Conservation (phyloP, 2,329 filamentous ascomycete species). For the Nigrograna mackinnonii region DNA sequence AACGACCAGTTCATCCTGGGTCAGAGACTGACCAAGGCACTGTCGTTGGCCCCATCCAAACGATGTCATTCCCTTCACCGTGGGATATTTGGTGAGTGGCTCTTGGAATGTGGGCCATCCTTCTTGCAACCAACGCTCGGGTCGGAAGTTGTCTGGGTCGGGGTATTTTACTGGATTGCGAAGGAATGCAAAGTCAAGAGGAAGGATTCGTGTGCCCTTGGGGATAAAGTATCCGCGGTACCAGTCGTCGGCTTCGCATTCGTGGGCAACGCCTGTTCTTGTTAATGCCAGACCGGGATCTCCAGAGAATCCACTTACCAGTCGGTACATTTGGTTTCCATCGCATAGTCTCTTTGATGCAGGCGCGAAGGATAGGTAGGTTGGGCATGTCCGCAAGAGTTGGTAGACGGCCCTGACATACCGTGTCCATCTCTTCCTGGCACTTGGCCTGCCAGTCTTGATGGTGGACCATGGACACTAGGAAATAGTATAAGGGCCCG, state of each 20-base stretch:
- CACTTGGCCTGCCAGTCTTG: constrained; percentile 39
- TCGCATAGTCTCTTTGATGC: constrained; percentile 49
- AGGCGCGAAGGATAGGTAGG: constrained; percentile 50
- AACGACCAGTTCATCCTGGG: constrained; percentile 58
- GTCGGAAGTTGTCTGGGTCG: constrained; percentile 64
- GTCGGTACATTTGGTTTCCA: constrained; percentile 54
- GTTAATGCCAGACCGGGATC: constrained; percentile 14
- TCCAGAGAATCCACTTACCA: too few species aligned
- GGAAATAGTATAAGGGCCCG: constrained; percentile 42
- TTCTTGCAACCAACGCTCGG: constrained; percentile 66
- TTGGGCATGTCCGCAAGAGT: constrained; percentile 43
- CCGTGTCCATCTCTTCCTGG: constrained; percentile 35
- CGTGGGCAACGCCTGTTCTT: constrained; percentile 51
- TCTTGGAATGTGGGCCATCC: constrained; percentile 67
- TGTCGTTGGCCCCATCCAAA: constrained; percentile 68
- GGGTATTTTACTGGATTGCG: constrained; percentile 62
- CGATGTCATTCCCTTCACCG: constrained; percentile 65
- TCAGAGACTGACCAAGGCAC: constrained; percentile 66
- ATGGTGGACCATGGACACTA: constrained; percentile 41
- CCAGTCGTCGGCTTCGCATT: constrained; percentile 55
- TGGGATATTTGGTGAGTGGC: constrained; percentile 65
- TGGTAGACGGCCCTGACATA: constrained; percentile 28
- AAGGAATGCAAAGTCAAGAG: constrained; percentile 40
- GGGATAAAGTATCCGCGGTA: constrained; percentile 54
- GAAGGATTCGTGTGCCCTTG: constrained; percentile 48